Evolutionary conservation across 1,284 basidiomycete species (phyloP).

Genomic region (Tylopilus sp.): DNA sequence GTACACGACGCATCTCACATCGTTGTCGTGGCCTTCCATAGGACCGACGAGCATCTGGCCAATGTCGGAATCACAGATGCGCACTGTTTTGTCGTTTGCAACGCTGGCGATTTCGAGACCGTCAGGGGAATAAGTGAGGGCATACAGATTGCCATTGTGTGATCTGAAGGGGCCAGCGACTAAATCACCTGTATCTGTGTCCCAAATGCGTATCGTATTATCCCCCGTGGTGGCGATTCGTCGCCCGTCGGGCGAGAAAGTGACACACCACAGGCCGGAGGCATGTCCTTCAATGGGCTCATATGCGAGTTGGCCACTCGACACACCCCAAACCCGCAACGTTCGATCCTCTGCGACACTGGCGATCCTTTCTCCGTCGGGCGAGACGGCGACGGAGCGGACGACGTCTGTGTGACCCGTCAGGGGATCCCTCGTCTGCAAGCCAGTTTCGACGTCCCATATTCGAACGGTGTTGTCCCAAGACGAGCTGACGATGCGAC

Average conservation of each 20-base stretch:
- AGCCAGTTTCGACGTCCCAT: slow-evolving; percentile 26
- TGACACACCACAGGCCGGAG: slow-evolving; percentile 31
- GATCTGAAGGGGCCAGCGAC: slow-evolving; percentile 30
- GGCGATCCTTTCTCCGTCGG: slow-evolving; percentile 26
- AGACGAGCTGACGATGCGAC: slow-evolving; percentile 29
- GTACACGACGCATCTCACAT: slow-evolving; percentile 31
- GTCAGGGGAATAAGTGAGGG: slow-evolving; percentile 32
- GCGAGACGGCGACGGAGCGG: slow-evolving; percentile 31
- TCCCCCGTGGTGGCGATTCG: slow-evolving; percentile 34
- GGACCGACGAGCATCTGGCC: slow-evolving; percentile 28
- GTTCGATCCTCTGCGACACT: slow-evolving; percentile 31
- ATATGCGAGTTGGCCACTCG: slow-evolving; percentile 22
- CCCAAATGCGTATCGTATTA: slow-evolving; percentile 34
- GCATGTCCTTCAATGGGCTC: slow-evolving; percentile 30
- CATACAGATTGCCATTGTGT: slow-evolving; percentile 32
- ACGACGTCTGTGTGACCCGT: slow-evolving; percentile 31
- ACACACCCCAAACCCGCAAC: slow-evolving; percentile 29
- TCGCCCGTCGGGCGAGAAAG: slow-evolving; percentile 33
- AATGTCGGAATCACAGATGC: slow-evolving; percentile 33
- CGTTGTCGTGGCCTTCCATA: slow-evolving; percentile 30
- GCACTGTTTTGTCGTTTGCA: slow-evolving; percentile 29
- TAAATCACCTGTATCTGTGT: slow-evolving; percentile 26
- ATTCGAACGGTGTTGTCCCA: slow-evolving; percentile 30
- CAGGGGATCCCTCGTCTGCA: slow-evolving; percentile 15
- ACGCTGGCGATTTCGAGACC: slow-evolving; percentile 33